Percentiles rank a stretch among this genome's conserved stretches.
These are phyloP conservation scores for Allium fistulosum DNA, from an alignment of 106 monocot species.

Conservation along the genomic window DNA sequence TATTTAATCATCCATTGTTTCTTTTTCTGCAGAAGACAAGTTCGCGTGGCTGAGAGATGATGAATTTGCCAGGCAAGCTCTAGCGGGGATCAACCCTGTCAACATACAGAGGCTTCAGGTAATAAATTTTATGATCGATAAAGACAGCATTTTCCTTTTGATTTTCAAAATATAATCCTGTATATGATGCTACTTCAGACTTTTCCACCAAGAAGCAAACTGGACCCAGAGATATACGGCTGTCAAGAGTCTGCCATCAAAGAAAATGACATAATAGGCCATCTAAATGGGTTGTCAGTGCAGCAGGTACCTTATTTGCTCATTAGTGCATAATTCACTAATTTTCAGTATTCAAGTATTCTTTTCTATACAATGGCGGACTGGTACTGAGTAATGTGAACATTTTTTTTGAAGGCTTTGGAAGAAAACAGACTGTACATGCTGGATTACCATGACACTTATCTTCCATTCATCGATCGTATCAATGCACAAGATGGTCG, in stretches of 20 bases:
- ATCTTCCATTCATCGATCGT: slow-evolving; percentile 78
- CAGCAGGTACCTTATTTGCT: slow-evolving; percentile 39
- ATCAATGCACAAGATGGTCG: slow-evolving; percentile 77
- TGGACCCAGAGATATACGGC: slow-evolving; percentile 74
- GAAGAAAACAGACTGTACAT: slow-evolving; percentile 69
- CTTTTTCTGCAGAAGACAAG: slow-evolving; percentile 65
- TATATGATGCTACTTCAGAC: slow-evolving; percentile 22
- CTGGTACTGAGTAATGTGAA: not conserved
- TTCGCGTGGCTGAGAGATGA: slow-evolving; percentile 96
- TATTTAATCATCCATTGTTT: not conserved
- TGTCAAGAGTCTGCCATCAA: slow-evolving; percentile 74
- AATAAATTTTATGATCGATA: not conserved
- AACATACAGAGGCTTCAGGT: slow-evolving; percentile 73
- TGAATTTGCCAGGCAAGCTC: slow-evolving; percentile 74
- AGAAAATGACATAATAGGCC: slow-evolving; percentile 72
- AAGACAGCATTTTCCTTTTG: not conserved
- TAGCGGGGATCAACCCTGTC: slow-evolving; percentile 93
- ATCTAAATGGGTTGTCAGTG: slow-evolving; percentile 78
- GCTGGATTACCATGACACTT: slow-evolving; percentile 75
- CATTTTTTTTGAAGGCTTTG: slow-evolving; percentile 35
- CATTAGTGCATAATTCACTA: no score
- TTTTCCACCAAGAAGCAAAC: slow-evolving; percentile 84
- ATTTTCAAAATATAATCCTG: not conserved
- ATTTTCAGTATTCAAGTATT: no score
- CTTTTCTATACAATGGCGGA: no score